phyloP scores from a whole-genome alignment of 306 rosid species.

The Rubus parviflorus region DNA sequence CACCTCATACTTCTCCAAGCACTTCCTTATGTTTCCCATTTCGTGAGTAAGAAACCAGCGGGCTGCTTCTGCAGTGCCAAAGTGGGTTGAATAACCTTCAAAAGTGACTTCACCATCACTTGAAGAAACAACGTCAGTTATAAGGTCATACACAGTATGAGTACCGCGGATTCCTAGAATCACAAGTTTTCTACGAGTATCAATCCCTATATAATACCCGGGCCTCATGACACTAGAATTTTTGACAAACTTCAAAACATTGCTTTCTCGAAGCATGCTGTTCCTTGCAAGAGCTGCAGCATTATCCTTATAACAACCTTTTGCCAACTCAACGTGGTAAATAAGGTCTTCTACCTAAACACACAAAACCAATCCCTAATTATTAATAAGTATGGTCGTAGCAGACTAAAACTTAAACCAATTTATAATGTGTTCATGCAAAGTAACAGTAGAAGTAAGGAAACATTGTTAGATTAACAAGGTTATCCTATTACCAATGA shows the following conservation, averaged over 20 bases:
- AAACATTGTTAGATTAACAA: constrained; percentile 15
- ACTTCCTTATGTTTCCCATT: constrained; percentile 58
- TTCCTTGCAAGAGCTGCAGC: constrained; percentile 60
- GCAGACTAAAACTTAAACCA: neutral
- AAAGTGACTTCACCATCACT: constrained; percentile 69
- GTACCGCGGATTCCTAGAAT: constrained; percentile 93
- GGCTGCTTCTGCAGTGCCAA: constrained; percentile 89
- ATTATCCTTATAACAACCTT: constrained; percentile 69
- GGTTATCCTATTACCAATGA: constrained; percentile 50
- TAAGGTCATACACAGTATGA: constrained; percentile 82
- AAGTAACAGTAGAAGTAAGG: neutral
- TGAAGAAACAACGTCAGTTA: constrained; percentile 78
- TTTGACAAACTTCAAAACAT: constrained; percentile 73
- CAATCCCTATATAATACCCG: constrained; percentile 84
- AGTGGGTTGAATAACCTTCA: constrained; percentile 91
- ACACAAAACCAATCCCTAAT: constrained; percentile 34
- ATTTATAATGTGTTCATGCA: neutral
- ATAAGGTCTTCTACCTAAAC: constrained; percentile 85
- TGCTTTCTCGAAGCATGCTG: constrained; percentile 91
- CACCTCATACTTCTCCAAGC: constrained; percentile 82
- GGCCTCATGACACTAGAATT: constrained; percentile 88
- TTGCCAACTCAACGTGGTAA: constrained; percentile 80
- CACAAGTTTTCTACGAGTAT: constrained; percentile 71
- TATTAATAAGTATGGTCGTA: constrained; percentile 24
- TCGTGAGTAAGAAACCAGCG: constrained; percentile 91